phyloP scores from a whole-genome alignment of 2,329 filamentous ascomycete species.

The Trichoderma sp. region DNA sequence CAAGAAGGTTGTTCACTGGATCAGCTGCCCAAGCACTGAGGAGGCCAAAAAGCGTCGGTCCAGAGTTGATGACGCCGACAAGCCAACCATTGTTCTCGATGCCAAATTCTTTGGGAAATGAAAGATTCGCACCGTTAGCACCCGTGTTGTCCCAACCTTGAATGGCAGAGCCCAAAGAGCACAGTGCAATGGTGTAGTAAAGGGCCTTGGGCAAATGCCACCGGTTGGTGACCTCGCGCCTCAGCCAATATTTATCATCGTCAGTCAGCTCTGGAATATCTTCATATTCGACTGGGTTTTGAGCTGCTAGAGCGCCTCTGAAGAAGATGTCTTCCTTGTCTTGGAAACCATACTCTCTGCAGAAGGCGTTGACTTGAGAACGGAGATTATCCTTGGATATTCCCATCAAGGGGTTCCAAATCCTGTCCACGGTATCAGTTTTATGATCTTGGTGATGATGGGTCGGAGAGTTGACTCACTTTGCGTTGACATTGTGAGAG shows the following conservation, averaged over 20 bases:
- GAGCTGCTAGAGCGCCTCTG: conserved; percentile 32
- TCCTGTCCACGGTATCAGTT: conserved; percentile 20
- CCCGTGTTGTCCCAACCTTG: conserved; percentile 48
- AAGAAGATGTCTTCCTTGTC: conserved; percentile 30
- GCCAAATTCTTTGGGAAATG: conserved; percentile 37
- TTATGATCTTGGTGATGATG: no score
- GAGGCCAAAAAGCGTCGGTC: conserved; percentile 26
- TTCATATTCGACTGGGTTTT: conserved; percentile 26
- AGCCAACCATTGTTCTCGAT: conserved; percentile 46
- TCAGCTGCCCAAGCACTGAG: conserved; percentile 31
- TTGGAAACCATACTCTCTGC: conserved; percentile 29
- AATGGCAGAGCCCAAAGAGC: conserved; percentile 32
- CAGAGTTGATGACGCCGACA: conserved; percentile 56
- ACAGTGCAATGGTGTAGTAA: conserved; percentile 31
- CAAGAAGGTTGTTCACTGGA: conserved; percentile 38
- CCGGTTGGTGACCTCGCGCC: conserved; percentile 29
- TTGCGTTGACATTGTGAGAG: conserved; percentile 34
- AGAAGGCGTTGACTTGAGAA: conserved; percentile 28
- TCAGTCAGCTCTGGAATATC: conserved; percentile 27
- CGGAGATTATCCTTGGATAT: conserved; percentile 27
- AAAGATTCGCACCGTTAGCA: conserved; percentile 40
- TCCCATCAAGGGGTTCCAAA: conserved; percentile 30
- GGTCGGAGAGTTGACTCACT: conserved; percentile 19
- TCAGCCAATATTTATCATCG: conserved; percentile 27
- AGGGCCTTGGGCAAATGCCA: conserved; percentile 31